Conservation (phyloP, 2,329 filamentous ascomycete species). For the Amphichorda felina region DNA sequence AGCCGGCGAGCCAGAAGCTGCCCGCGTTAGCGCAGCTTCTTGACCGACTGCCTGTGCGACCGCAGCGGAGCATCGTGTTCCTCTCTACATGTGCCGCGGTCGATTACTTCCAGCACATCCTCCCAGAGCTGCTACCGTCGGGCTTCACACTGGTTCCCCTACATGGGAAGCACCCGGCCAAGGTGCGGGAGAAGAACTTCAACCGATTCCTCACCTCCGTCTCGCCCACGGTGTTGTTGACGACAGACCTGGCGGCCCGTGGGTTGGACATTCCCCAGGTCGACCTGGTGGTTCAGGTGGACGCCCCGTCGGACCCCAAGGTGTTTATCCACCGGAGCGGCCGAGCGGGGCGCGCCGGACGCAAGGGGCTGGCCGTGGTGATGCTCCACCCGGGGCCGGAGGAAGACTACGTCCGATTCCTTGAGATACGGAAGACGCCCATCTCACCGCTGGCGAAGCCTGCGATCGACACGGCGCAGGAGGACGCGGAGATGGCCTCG, state of each 20-base stretch:
- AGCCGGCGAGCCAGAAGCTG: slow-evolving; percentile 68
- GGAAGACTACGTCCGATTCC: slow-evolving; percentile 80
- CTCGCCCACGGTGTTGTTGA: slow-evolving; percentile 70
- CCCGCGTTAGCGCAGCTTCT: slow-evolving; percentile 63
- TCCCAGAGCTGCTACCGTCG: slow-evolving; percentile 60
- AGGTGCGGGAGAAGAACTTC: slow-evolving; percentile 83
- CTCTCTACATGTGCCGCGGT: slow-evolving; percentile 89
- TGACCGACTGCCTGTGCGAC: slow-evolving; percentile 54
- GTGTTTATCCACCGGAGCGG: slow-evolving; percentile 92
- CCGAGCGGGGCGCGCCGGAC: slow-evolving; percentile 77
- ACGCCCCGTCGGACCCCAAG: slow-evolving; percentile 76
- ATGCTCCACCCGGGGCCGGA: slow-evolving; percentile 78
- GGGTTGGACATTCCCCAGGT: slow-evolving; percentile 88
- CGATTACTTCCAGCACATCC: slow-evolving; percentile 79
- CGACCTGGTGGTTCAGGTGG: slow-evolving; percentile 81
- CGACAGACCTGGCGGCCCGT: slow-evolving; percentile 83
- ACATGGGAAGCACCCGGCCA: slow-evolving; percentile 84
- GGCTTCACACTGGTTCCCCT: slow-evolving; percentile 64
- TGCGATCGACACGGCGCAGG: slow-evolving; percentile 40
- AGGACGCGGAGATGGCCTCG: slow-evolving; percentile 46
- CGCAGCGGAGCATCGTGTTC: slow-evolving; percentile 82
- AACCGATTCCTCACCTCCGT: slow-evolving; percentile 64
- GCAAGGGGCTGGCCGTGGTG: slow-evolving; percentile 73
- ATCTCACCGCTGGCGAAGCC: slow-evolving; percentile 52
- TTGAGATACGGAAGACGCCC: slow-evolving; percentile 79